Base-by-base conservation (phyloP, 2,329 filamentous ascomycete genomes). In the Pseudogymnoascus sp. region DNA sequence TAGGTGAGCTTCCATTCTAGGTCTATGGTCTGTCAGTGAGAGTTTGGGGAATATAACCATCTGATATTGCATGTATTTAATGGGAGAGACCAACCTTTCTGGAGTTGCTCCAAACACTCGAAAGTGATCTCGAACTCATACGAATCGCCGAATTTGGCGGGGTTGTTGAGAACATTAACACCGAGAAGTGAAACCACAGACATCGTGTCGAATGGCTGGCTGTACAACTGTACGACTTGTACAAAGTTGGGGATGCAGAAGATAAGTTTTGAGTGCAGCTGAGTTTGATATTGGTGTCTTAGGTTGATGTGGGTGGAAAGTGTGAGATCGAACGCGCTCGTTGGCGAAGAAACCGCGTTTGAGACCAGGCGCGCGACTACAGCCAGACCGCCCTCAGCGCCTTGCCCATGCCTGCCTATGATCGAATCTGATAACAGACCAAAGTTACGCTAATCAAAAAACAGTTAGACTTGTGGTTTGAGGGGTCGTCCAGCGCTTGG, bases 1-100 rank as follows among this genome's bases (percentile, higher is more conserved):
- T 99, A 99, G 74, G 92, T 99, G 71, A 99, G 82, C 78, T 99
- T 99, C 94, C 94, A 99, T 78, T 99, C 94, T 64, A 99, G 86
- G 78, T 99, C 94, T 96, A 70, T 35, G 37, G 44, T 60, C 47
- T 59, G 58, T 47, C 17, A 73, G 66, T 17, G 33, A 40, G 13
- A 36, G 57, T 59, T 59, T 33, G 13, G 0, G 17, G 35, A 13
- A 39, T 69, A 61, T 66, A 63, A 41, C 35, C 57, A 21, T 59
- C 37, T 29, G 11, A 15, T 44, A 29, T 41, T 61, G 59, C 24
- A 62, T 15, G 39, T 63, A 61, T 31, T 10, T 5, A n/a, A 37
- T 6, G 54, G 15, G 57, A 58, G 47, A 11, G 41, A 66, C 75
- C 33, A 75, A 92, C 92, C 92, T 78, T 97, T 97, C 74, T 96